Conservation (phyloP, 768 basidiomycete genomes). For the Austroboletus festivus region DNA sequence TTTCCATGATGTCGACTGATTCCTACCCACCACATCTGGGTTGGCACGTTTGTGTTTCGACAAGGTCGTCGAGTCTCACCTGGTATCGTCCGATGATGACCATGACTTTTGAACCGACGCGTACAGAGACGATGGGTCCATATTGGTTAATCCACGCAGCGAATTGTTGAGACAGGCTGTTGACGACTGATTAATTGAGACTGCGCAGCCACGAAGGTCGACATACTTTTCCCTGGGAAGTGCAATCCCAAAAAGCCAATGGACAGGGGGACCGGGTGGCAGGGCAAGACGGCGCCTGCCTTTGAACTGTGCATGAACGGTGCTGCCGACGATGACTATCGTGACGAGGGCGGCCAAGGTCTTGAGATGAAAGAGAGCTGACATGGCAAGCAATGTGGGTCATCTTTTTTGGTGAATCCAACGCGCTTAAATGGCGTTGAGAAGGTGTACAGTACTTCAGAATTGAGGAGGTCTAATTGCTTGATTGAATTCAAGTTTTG, state of each 20-base stretch:
- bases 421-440: too few relatives aligned
- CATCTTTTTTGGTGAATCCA: too few relatives aligned
- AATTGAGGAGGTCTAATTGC: too few relatives aligned
- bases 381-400: too few relatives aligned
- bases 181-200: neutral
- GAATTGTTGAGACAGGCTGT: slow-evolving; percentile 39
- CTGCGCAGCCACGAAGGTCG: too few relatives aligned
- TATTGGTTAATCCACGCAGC: slow-evolving; percentile 60
- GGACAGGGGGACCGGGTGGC: slow-evolving; percentile 32
- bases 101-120: slow-evolving; percentile 41
- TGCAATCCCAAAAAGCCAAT: slow-evolving; percentile 33
- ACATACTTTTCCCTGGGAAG: slow-evolving; percentile 28
- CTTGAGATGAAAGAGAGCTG: slow-evolving; percentile 16
- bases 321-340: slow-evolving; percentile 13
- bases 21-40: slow-evolving; percentile 33
- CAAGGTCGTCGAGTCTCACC: slow-evolving; percentile 14
- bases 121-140: slow-evolving; percentile 57
- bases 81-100: slow-evolving; percentile 38
- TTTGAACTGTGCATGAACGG: slow-evolving; percentile 9
- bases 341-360: slow-evolving; percentile 17
- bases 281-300: slow-evolving; percentile 20
- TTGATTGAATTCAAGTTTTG: too few relatives aligned
- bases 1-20: slow-evolving; percentile 65
- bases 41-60: neutral
- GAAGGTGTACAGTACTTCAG: too few relatives aligned